Evolutionary conservation across 116 monocot species (phyloP), one percentile per base, ranked within the genome.

Genomic region (Cymodocea nodosa): DNA sequence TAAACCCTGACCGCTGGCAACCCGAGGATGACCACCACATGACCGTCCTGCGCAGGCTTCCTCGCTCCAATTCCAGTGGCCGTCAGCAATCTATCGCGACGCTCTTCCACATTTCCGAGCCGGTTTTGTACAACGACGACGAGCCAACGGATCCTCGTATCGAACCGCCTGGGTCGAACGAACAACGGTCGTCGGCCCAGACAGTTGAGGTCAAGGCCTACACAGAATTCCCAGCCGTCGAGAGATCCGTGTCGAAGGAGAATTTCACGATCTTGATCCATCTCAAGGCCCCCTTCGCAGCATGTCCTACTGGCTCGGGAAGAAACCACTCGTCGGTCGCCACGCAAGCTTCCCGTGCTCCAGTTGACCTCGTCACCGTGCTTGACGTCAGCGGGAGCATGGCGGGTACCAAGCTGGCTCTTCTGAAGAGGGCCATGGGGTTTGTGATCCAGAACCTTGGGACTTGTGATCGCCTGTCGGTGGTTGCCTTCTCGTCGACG

Each of bases 381-480:
- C 84, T 92, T 69, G 92, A 92, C 73, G 76, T 87, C 55, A 91
- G 91, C 55, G 84, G 82, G 18, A 91, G 87, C 68, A 91, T 91
- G 91, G 63, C 76, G 5, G 87, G 91, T 13, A 74, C 86, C 24
- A 86, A 84, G 52, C 74, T 91, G 52, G 79, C 84, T 20, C 71
- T 84, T 30, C 51, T 92, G 52, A 84, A 87, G 63, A 62, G 72
- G 19, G 84, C 87, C 11, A 87, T 92, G 92, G 82, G 82, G 0
- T 92, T 92, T 65, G 87, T 92, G n/a, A 82, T 92, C 24, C 87
- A 87, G 60, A 84, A 82, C 56, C 84, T 92, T 5, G 84, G 80
- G 0, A 75, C 82, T 35, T 68, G 68, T 25, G 91, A 92, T 67
- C 82, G 92, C 7, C 73, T 92, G 3, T 87, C 84, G 1, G 78